Evolutionary conservation across 176 grass and related monocot species (phyloP), one percentile per base, ranked within the genome.

Genomic region (Aegilops tauschii): DNA sequence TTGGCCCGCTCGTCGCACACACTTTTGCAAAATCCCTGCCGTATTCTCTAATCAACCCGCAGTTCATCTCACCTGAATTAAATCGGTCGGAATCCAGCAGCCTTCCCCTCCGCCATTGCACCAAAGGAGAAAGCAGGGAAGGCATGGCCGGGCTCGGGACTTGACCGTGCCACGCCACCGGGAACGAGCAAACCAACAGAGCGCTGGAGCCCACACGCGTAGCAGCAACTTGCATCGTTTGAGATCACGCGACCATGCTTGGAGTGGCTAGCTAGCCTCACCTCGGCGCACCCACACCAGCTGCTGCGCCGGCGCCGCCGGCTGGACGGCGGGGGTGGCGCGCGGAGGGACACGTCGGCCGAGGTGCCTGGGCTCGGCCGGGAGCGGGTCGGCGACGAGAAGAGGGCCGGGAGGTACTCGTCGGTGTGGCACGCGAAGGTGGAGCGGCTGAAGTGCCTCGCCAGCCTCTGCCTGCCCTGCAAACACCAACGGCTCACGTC

Each of bases 341-440:
- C 44, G 32, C 23, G 81, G 68, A 10, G 69, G 69, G 5, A 64
- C 10, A 2, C 70, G 82, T 4, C 30, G 29, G 82, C 82, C 82
- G 82, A 84, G 28, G 18, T 37, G 9, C 31, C 16, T 34, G 35
- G 30, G 50, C 16, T 54, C 50, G 50, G 50, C 16, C 50, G 50
- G 62, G 12, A 3, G 1, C 44, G 80, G 5, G 42, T 29, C 36
- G 78, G 49, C 58, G 92, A 86, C 20, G 72, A 65, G 75, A 94
- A 90, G 29, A 83, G 18, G n/a, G 86, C 94, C 3, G 94, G 94
- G 35, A 92, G 86, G 86, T 66, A 90, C 6, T 94, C 90, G 25
- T 85, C 83, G 25, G 49, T 65, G 64, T 17, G 30, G 80, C 94
- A 92, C 20, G 23, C 47, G 59, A 94, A 90, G 20, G 25, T 78